Evolutionary conservation across 306 rosid genomes (phyloP).

Genomic region (Trifolium fragiferum): DNA sequence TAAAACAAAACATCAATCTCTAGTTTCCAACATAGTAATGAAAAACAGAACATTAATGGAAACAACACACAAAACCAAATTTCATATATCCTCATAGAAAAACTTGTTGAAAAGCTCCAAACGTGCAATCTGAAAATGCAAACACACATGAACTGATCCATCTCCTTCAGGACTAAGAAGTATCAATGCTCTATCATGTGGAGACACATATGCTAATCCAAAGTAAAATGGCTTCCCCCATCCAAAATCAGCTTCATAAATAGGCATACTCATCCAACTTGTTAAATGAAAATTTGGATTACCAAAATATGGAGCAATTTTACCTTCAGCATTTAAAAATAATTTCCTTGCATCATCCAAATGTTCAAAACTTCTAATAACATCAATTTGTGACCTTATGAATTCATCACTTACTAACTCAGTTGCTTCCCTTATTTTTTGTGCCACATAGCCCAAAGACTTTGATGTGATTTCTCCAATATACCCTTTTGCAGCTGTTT

Average conservation of each 20-base stretch:
- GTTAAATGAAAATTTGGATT: slow-evolving; percentile 20
- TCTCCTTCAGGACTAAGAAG: neutral
- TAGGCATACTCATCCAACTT: slow-evolving; percentile 22
- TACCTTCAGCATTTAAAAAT: neutral
- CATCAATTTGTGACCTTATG: slow-evolving; percentile 25
- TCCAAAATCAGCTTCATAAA: slow-evolving; percentile 30
- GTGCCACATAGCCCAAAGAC: slow-evolving; percentile 19
- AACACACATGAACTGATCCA: slow-evolving; percentile 20
- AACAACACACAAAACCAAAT: neutral
- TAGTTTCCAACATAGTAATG: too few species aligned
- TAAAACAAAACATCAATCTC: too few species aligned
- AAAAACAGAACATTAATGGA: too few species aligned
- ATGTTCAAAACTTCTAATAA: neutral
- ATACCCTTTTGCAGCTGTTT: neutral
- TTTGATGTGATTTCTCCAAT: slow-evolving; percentile 29
- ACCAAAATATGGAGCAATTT: neutral
- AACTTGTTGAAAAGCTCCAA: slow-evolving; percentile 23
- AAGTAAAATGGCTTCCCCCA: slow-evolving; percentile 26
- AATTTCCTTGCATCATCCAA: neutral
- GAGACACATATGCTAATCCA: neutral
- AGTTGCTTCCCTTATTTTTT: slow-evolving; percentile 21
- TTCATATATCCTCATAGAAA: slow-evolving; percentile 6
- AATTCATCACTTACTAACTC: neutral
- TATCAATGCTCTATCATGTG: slow-evolving; percentile 8
- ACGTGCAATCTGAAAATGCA: slow-evolving; percentile 24